phyloP scores from a whole-genome alignment of 106 monocot genomes.

The Acanthochlamys bracteata region DNA sequence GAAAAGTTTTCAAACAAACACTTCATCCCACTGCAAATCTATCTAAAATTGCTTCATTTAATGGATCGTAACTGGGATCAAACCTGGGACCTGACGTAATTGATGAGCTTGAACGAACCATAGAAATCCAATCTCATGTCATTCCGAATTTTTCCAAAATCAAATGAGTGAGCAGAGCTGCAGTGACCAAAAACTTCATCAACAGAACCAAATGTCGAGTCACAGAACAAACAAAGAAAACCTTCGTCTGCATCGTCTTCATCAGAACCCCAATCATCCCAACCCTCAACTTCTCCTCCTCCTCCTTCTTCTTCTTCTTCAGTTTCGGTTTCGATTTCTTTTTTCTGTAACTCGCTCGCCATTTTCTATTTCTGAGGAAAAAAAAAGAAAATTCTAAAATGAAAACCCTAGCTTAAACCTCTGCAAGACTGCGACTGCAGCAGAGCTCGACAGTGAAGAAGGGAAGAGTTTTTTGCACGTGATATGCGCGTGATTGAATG shows the following conservation, averaged over 20 bases:
- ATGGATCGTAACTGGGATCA: too few species aligned
- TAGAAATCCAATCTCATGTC: conserved; percentile 72
- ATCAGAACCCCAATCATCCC: conserved; percentile 65
- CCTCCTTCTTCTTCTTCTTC: conserved; percentile 34
- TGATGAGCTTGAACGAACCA: conserved; percentile 85
- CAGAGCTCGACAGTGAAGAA: too few species aligned
- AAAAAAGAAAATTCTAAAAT: too few species aligned
- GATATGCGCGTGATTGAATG: too few species aligned
- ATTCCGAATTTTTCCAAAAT: conserved; percentile 43
- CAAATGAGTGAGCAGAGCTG: conserved; percentile 42
- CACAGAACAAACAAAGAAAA: conserved; percentile 77
- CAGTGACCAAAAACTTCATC: conserved; percentile 61
- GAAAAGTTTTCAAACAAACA: too few species aligned
- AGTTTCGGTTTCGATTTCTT: not conserved
- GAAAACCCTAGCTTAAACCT: too few species aligned
- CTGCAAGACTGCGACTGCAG: too few species aligned
- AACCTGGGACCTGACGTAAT: conserved; percentile 77
- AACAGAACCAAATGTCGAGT: conserved; percentile 30
- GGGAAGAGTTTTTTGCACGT: too few species aligned
- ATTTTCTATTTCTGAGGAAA: too few species aligned
- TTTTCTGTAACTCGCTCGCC: too few species aligned
- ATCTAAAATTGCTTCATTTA: too few species aligned
- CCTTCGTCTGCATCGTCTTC: conserved; percentile 21
- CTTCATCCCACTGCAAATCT: too few species aligned
- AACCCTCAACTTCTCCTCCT: conserved; percentile 20